Conservation (phyloP, 805 yeast species). For the Candida fluviatilis region DNA sequence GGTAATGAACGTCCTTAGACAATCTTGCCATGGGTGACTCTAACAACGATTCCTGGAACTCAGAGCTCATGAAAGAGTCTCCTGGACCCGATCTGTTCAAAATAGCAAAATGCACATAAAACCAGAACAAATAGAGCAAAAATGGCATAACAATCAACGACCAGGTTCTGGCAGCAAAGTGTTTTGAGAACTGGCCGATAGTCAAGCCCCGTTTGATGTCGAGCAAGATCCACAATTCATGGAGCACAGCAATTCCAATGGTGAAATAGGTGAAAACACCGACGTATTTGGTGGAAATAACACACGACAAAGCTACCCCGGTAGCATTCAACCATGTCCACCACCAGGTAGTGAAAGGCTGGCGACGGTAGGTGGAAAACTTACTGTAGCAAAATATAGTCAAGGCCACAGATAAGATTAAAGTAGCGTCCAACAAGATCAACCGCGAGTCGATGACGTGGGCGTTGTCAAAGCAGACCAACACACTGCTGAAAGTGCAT, state of each 20-base stretch:
- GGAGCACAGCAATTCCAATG: conserved; percentile 79
- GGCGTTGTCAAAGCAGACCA: conserved; percentile 85
- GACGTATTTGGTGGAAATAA: conserved; percentile 92
- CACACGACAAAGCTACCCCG: conserved; percentile 84
- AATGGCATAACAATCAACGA: conserved; percentile 78
- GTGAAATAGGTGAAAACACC: conserved; percentile 90
- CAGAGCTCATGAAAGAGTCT: conserved; percentile 89
- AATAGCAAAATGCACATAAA: conserved; percentile 82
- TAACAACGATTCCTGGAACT: conserved; percentile 86
- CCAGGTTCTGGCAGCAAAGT: conserved; percentile 69
- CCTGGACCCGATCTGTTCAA: conserved; percentile 92
- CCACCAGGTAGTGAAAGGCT: conserved; percentile 72
- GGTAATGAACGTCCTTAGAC: conserved; percentile 68
- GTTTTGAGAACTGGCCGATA: conserved; percentile 53
- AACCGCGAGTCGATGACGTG: conserved; percentile 88
- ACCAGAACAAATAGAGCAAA: conserved; percentile 80
- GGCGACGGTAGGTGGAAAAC: conserved; percentile 62
- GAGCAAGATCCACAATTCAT: conserved; percentile 84
- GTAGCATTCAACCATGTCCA: conserved; percentile 83
- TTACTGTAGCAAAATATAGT: conserved; percentile 75
- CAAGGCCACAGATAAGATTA: conserved; percentile 76
- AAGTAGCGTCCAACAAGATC: conserved; percentile 87
- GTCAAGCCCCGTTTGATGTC: conserved; percentile 68
- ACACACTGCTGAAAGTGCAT: conserved; percentile 66
- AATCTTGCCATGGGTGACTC: conserved; percentile 75